Conservation (phyloP, 441 rosid species). For the Biscutella auriculata region DNA sequence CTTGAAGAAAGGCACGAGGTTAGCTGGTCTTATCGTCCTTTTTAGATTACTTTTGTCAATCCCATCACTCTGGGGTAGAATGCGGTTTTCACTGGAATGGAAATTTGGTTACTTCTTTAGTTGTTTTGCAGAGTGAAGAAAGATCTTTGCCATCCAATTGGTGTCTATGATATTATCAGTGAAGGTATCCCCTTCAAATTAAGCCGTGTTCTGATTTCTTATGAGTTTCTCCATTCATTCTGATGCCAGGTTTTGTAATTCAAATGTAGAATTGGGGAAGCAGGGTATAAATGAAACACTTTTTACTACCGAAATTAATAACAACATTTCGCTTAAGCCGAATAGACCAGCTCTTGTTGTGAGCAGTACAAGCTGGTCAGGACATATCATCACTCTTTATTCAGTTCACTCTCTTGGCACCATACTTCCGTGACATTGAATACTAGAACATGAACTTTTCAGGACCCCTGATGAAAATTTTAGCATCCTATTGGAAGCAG, state of each 20-base stretch:
- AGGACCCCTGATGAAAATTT: conserved; percentile 99
- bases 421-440: conserved; percentile 2
- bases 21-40: conserved; percentile 11
- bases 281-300: conserved; percentile 38
- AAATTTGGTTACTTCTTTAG: conserved; percentile 28
- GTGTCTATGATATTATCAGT: conserved; percentile 48
- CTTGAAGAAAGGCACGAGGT: conserved; percentile 78
- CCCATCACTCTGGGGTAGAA: neutral
- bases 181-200: conserved; percentile 32
- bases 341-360: conserved; percentile 84
- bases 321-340: conserved; percentile 37
- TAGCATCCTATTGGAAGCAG: conserved; percentile 87
- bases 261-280: conserved; percentile 22
- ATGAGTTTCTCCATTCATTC: conserved; percentile 1
- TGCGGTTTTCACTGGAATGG: neutral
- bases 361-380: conserved; percentile 94
- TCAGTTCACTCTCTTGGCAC: neutral
- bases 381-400: conserved; percentile 18
- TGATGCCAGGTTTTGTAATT: neutral
- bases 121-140: conserved; percentile 70
- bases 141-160: conserved; percentile 39
- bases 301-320: conserved; percentile 36
- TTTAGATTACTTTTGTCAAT: neutral
- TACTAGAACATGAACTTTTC: conserved; percentile 20
- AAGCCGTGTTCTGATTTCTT: neutral